A percentile compares a stretch with the other conserved stretches of the same genome.
Evolutionary conservation across 2,329 filamentous ascomycete genomes (phyloP).

Genomic region (Aspergillus chevalieri): DNA sequence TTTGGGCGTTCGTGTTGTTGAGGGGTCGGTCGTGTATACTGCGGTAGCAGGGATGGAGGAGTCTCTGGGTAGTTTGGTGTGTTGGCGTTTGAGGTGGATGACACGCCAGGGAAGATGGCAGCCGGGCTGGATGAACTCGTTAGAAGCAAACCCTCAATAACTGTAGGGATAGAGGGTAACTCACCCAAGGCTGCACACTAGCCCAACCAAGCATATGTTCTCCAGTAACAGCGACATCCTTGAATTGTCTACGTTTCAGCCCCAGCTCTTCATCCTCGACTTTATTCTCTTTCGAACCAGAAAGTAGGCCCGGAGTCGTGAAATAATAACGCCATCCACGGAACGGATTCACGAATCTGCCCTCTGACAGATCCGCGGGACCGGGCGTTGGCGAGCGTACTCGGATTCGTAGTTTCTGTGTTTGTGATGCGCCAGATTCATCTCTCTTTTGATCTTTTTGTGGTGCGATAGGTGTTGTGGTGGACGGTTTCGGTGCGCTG

Average conservation of each 20-base stretch:
- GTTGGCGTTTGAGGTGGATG: slow-evolving; percentile 29
- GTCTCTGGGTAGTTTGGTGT: slow-evolving; percentile 21
- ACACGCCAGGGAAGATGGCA: slow-evolving; percentile 38
- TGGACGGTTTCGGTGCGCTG: slow-evolving; percentile 19
- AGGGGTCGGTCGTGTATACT: slow-evolving; percentile 15
- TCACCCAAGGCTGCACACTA: slow-evolving; percentile 27
- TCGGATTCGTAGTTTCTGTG: slow-evolving; percentile 35
- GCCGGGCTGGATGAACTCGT: slow-evolving; percentile 25
- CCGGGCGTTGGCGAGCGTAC: slow-evolving; percentile 35
- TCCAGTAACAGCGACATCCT: slow-evolving; percentile 32
- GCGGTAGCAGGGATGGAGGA: slow-evolving; percentile 14
- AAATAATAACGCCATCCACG: slow-evolving; percentile 40
- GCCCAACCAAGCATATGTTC: slow-evolving; percentile 26
- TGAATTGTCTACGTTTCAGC: slow-evolving; percentile 25
- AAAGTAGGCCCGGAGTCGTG: slow-evolving; percentile 26
- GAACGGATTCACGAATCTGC: slow-evolving; percentile 34
- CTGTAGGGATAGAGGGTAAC: slow-evolving; percentile 8
- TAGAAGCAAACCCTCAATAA: not conserved
- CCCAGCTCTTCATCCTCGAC: slow-evolving; percentile 10
- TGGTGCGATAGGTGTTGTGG: slow-evolving; percentile 2
- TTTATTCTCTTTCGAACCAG: slow-evolving; percentile 6
- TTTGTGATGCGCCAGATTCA: slow-evolving; percentile 1
- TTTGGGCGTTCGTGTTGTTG: slow-evolving; percentile 19
- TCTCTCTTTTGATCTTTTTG: not conserved
- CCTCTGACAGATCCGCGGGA: slow-evolving; percentile 20